These are phyloP conservation scores for Aegilops sharonensis DNA, from an alignment of 176 grass and related monocot genomes.

Conservation along the genomic window DNA sequence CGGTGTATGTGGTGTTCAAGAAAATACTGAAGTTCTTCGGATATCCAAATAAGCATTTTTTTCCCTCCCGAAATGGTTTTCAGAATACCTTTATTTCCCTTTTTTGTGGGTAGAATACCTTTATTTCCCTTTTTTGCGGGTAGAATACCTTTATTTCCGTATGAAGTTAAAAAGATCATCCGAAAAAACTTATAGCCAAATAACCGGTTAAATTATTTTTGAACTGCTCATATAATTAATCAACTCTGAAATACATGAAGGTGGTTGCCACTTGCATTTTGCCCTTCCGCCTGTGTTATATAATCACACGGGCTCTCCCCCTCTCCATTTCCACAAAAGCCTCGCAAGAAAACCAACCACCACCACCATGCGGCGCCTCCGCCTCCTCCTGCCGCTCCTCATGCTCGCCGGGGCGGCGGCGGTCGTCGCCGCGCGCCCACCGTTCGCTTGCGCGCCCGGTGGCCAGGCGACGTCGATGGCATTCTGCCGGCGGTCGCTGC, in stretches of 20 bases:
- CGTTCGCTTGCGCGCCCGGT: conserved; percentile 68
- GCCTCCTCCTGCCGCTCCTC: neutral
- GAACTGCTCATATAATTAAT: neutral
- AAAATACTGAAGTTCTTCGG: no score
- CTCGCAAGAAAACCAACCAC: neutral
- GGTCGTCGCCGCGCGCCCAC: neutral
- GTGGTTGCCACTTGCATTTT: conserved; percentile 6
- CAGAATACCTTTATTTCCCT: no score
- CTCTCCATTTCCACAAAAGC: neutral
- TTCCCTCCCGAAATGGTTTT: no score
- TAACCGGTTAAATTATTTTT: no score
- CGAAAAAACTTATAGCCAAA: no score
- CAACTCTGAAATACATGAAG: neutral
- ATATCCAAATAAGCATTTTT: no score
- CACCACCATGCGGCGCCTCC: conserved; percentile 30
- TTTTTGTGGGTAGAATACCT: no score
- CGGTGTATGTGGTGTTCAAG: no score
- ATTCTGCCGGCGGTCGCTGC: conserved; percentile 44
- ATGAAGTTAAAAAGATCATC: no score
- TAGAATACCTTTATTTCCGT: no score
- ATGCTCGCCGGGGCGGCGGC: neutral
- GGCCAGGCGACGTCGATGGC: conserved; percentile 38
- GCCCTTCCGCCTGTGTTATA: neutral
- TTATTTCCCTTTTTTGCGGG: no score
- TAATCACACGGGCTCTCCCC: neutral